Evolutionary conservation across 73 alveolate genomes (phyloP), one percentile per base, ranked within the genome.

Genomic region (Paramecium caudatum): DNA sequence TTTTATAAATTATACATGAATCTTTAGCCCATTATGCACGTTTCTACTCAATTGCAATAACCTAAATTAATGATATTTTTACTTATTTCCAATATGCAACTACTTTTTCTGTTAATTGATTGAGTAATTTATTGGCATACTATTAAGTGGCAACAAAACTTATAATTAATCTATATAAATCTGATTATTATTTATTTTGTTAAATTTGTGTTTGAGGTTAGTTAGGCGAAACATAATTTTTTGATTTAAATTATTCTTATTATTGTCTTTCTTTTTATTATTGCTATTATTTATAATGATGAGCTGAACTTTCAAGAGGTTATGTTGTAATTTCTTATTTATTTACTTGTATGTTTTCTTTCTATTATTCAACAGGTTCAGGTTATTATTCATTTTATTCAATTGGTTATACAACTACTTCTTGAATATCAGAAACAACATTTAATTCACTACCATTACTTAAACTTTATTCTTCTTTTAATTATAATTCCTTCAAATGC

Each of bases 21-120:
- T 65, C 83, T 65, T 33, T 33, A 65, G 83, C 47, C 83, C 83
- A 65, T 65, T 65, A n/a, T 33, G 49, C 83, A 12, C 83, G 23
- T 15, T 65, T 65, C 9, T 8, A 9, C 34, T 65, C 83, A 10
- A 65, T 55, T 9, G 80, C 45, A 23, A 15, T 21, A 55, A 55
- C 43, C 80, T 55, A 55, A n/a, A n/a, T n/a, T n/a, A n/a, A 55
- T 55, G n/a, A 55, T 55, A 55, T 2, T 23, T 23, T 23, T 65
- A 65, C 83, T 33, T 65, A 36, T 65, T 36, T 65, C 83, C 83
- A 65, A 65, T 65, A 65, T 65, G 27, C 32, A 10, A 65, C 16
- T 15, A 65, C 83, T 36, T 65, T 65, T 36, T 65, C 83, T 32
- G 37, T 13, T 9, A 65, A 65, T 10, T 30, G 34, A 65, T 65